These are phyloP conservation scores for Tuber calosporum DNA, from an alignment of 495 filamentous ascomycete species.

Conservation along the genomic window DNA sequence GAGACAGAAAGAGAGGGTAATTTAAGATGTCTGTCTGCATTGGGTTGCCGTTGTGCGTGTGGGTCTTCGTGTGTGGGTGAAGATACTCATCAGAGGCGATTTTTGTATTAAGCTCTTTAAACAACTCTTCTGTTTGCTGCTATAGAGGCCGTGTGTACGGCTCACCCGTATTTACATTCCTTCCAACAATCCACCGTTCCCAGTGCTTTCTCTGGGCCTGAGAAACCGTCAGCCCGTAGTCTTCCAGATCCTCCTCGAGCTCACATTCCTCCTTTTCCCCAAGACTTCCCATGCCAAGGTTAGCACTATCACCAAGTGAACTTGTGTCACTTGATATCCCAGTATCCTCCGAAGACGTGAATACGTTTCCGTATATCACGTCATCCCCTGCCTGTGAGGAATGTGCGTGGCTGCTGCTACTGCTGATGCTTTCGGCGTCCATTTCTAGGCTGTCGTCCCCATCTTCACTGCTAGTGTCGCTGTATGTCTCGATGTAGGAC, in stretches of 20 bases:
- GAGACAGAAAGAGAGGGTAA: neutral
- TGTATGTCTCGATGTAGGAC: slow-evolving; percentile 39
- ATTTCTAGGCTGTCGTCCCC: slow-evolving; percentile 29
- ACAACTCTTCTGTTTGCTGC: neutral
- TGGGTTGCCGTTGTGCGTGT: neutral
- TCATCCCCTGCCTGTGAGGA: slow-evolving; percentile 35
- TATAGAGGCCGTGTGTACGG: slow-evolving; percentile 28
- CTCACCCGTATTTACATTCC: slow-evolving; percentile 36
- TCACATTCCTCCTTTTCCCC: slow-evolving; percentile 29
- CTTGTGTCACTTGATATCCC: slow-evolving; percentile 36
- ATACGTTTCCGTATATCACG: slow-evolving; percentile 41
- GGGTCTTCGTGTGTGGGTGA: neutral
- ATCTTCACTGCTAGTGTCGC: slow-evolving; percentile 40
- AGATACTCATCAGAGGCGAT: neutral
- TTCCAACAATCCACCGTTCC: slow-evolving; percentile 39
- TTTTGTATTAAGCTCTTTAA: neutral
- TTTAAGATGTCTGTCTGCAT: neutral
- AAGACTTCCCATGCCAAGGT: slow-evolving; percentile 31
- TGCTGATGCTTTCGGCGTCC: slow-evolving; percentile 26
- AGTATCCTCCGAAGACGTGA: slow-evolving; percentile 35
- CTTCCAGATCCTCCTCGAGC: slow-evolving; percentile 35
- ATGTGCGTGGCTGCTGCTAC: slow-evolving; percentile 23
- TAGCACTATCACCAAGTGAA: slow-evolving; percentile 29
- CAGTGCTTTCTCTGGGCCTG: slow-evolving; percentile 37
- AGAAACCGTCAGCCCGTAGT: slow-evolving; percentile 37